phyloP scores from a whole-genome alignment of 1,139 yeast genomes.

The Wickerhamomyces sp. region DNA sequence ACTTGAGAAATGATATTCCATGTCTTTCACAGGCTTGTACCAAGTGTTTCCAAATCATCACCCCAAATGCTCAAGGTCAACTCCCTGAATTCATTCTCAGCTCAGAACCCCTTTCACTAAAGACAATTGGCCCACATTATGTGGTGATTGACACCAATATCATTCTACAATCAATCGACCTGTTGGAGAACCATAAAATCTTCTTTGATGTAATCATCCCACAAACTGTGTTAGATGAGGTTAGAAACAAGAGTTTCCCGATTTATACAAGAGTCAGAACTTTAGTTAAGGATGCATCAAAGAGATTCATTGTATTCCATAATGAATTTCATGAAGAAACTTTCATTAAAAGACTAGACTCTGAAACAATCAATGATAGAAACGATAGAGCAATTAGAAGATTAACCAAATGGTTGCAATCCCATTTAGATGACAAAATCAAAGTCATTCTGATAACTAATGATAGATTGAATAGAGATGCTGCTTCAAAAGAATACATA shows the following conservation, averaged over 20 bases:
- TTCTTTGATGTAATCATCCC: constrained; percentile 90
- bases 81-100: constrained; percentile 47
- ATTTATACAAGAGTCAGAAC: constrained; percentile 81
- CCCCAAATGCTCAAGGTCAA: constrained; percentile 52
- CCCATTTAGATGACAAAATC: constrained; percentile 53
- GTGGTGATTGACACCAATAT: constrained; percentile 85
- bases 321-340: constrained; percentile 84
- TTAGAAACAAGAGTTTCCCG: constrained; percentile 81
- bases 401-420: constrained; percentile 65
- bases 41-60: constrained; percentile 40
- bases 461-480: constrained; percentile 62
- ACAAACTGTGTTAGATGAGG: constrained; percentile 92
- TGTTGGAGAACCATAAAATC: constrained; percentile 71
- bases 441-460: constrained; percentile 67
- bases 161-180: constrained; percentile 82
- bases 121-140: constrained; percentile 58
- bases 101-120: constrained; percentile 41
- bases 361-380: constrained; percentile 82
- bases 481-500: constrained; percentile 53
- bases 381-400: constrained; percentile 88
- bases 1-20: constrained; percentile 86
- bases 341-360: constrained; percentile 50
- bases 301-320: constrained; percentile 86
- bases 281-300: constrained; percentile 70
- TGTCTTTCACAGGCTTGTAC: constrained; percentile 75